Evolutionary conservation across 1,284 basidiomycete genomes (phyloP).

Genomic region (Cerrena zonata): DNA sequence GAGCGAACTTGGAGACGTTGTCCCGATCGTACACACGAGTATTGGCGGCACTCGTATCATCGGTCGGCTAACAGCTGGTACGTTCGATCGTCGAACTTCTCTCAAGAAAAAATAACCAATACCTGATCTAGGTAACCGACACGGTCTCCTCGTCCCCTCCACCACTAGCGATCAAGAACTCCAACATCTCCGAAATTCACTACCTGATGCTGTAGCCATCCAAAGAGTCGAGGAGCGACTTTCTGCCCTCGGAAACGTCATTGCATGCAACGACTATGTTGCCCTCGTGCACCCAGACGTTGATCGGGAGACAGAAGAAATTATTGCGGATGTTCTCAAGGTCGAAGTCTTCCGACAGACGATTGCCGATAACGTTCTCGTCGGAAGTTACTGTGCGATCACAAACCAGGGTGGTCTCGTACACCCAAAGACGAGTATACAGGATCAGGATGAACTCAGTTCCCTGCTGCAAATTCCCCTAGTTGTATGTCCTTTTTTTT

Average conservation of each 20-base stretch:
- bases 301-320: conserved; percentile 98
- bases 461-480: conserved; percentile 91
- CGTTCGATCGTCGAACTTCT: conserved; percentile 9
- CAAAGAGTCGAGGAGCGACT: conserved; percentile 96
- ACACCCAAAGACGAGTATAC: conserved; percentile 93
- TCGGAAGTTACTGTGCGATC: conserved; percentile 91
- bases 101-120: background rate
- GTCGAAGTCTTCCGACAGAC: conserved; percentile 99
- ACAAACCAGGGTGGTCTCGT: conserved; percentile 96
- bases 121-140: conserved; percentile 70
- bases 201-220: conserved; percentile 87
- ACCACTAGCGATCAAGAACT: conserved; percentile 98
- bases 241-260: conserved; percentile 95
- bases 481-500: conserved; percentile 57
- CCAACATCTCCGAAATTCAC: conserved; percentile 94
- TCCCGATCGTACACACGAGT: conserved; percentile 95
- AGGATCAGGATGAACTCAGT: conserved; percentile 96
- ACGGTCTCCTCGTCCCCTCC: conserved; percentile 92
- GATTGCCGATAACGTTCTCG: conserved; percentile 92
- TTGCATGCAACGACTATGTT: conserved; percentile 97
- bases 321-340: conserved; percentile 98
- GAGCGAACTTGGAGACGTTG: conserved; percentile 86
- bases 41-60: conserved; percentile 94
- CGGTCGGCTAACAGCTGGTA: conserved; percentile 88
- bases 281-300: conserved; percentile 96